Percentiles rank a stretch among this genome's conserved stretches.
These are phyloP conservation scores for Coemansia sp. DNA, from an alignment of 192 early-diverging fungal species.

Conservation along the genomic window DNA sequence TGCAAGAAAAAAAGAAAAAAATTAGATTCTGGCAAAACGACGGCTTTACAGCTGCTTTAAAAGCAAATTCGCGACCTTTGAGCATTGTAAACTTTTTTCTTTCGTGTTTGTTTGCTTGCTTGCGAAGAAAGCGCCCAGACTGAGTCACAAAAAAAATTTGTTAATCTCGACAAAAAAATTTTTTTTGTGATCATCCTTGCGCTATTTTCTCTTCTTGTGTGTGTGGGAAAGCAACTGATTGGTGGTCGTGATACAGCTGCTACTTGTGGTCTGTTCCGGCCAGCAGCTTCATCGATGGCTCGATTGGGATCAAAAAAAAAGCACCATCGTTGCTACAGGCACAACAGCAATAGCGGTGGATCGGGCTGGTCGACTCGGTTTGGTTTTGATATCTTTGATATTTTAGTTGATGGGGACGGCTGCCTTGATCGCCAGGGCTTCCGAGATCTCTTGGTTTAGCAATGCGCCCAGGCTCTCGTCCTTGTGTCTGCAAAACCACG, in stretches of 20 bases:
- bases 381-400: background rate
- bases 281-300: background rate
- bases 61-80: background rate
- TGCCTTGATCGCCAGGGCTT: conserved; percentile 52
- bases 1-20: conserved; percentile 10
- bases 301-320: background rate
- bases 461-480: conserved; percentile 68
- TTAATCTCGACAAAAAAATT: background rate
- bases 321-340: too few species aligned
- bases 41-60: background rate
- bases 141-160: conserved; percentile 2
- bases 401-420: conserved; percentile 49
- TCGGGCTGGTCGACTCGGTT: background rate
- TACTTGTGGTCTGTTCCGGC: too few species aligned
- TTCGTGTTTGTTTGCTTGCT: background rate
- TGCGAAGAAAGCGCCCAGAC: background rate
- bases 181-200: background rate
- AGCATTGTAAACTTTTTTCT: background rate
- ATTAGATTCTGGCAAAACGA: background rate
- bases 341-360: background rate
- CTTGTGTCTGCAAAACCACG: conserved; percentile 80
- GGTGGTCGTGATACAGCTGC: too few species aligned
- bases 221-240: too few species aligned
- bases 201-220: too few species aligned
- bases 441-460: conserved; percentile 67